These are phyloP conservation scores for Abortiporus biennis DNA, from an alignment of 1,284 basidiomycete genomes.

Conservation along the genomic window DNA sequence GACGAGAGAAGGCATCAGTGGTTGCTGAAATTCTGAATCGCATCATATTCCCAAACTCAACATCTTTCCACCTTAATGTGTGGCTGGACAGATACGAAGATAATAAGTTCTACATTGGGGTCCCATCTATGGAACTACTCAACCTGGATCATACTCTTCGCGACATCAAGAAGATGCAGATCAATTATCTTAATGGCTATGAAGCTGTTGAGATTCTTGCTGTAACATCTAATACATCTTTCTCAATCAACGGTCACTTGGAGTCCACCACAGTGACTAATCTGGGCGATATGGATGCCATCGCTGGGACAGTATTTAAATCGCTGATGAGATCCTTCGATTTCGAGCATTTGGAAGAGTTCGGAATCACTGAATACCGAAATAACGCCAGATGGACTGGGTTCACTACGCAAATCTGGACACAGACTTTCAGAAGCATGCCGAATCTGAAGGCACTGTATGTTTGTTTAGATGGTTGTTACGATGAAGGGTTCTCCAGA, in stretches of 20 bases:
- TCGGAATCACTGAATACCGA: slow-evolving; percentile 21
- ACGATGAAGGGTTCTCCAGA: slow-evolving; percentile 24
- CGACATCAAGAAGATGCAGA: slow-evolving; percentile 20
- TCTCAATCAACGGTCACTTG: slow-evolving; percentile 21
- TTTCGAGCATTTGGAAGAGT: slow-evolving; percentile 22
- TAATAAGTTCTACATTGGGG: slow-evolving; percentile 23
- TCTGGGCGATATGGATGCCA: slow-evolving; percentile 24
- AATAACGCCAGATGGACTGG: slow-evolving; percentile 20
- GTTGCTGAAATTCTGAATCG: slow-evolving; percentile 19
- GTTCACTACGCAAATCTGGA: slow-evolving; percentile 21
- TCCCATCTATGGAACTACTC: slow-evolving; percentile 20
- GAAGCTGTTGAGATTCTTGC: slow-evolving; percentile 25
- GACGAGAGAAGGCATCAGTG: slow-evolving; percentile 18
- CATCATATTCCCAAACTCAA: slow-evolving; percentile 21
- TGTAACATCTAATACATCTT: slow-evolving; percentile 15
- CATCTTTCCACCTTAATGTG: slow-evolving; percentile 20
- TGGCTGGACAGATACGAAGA: slow-evolving; percentile 23
- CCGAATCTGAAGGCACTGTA: slow-evolving; percentile 21
- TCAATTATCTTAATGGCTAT: slow-evolving; percentile 19
- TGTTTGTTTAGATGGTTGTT: slow-evolving; percentile 20
- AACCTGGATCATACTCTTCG: slow-evolving; percentile 18
- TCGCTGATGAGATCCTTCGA: slow-evolving; percentile 21
- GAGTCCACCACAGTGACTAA: slow-evolving; percentile 12
- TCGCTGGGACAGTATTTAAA: slow-evolving; percentile 21
- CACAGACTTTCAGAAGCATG: slow-evolving; percentile 21